Conservation (phyloP, 345 rosid genomes). For the Angophora floribunda region DNA sequence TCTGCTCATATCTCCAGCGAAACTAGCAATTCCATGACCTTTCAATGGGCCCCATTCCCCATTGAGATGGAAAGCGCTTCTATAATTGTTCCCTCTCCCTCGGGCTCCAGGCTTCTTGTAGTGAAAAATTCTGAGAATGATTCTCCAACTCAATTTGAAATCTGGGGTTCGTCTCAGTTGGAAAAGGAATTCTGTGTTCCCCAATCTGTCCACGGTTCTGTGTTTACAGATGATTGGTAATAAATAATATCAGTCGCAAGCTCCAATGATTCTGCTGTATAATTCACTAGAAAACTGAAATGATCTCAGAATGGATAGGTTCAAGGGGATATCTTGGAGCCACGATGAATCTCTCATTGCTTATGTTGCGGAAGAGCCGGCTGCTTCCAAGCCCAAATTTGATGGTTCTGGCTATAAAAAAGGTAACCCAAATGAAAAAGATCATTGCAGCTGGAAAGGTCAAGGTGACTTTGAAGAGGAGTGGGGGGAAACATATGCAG, state of each 20-base stretch:
- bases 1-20: constrained; percentile 43
- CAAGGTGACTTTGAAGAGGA: constrained; percentile 97
- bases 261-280: background rate
- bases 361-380: constrained; percentile 77
- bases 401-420: constrained; percentile 44
- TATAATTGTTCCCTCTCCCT: constrained; percentile 67
- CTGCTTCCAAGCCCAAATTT: constrained; percentile 57
- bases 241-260: background rate
- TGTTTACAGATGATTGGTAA: constrained; percentile 85
- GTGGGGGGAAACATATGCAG: constrained; percentile 94
- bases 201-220: constrained; percentile 72
- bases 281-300: background rate
- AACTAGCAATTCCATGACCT: constrained; percentile 20
- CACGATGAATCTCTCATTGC: constrained; percentile 66
- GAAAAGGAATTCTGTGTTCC: constrained; percentile 82
- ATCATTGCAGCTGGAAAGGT: constrained; percentile 75
- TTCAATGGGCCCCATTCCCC: constrained; percentile 85
- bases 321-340: constrained; percentile 96
- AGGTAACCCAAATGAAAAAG: constrained; percentile 41
- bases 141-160: constrained; percentile 73
- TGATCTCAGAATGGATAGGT: constrained; percentile 37
- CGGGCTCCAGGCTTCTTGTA: constrained; percentile 72
- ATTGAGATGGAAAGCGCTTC: constrained; percentile 70
- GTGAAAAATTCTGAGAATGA: constrained; percentile 71
- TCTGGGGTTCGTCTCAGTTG: constrained; percentile 68